Conservation (phyloP, 2,329 filamentous ascomycete species). For the Dothideomycetes sp. region DNA sequence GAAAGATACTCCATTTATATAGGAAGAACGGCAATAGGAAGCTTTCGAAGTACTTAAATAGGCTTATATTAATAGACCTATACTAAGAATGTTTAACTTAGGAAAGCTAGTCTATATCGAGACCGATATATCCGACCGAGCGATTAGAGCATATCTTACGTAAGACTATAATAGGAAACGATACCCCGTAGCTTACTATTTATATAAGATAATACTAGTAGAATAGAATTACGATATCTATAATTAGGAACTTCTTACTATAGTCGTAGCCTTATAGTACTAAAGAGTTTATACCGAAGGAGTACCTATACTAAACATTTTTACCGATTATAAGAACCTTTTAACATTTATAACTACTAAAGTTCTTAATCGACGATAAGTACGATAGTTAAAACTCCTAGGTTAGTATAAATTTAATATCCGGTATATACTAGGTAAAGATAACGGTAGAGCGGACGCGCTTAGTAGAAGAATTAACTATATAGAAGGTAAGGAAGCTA, state of each 20-base stretch:
- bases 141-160: slow-evolving; percentile 1
- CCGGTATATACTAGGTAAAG: slow-evolving; percentile 13
- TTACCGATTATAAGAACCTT: slow-evolving; percentile 16
- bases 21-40: slow-evolving; percentile 1
- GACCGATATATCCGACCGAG: neutral
- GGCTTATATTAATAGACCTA: neutral
- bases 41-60: slow-evolving; percentile 1
- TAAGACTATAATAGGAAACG: slow-evolving; percentile 12
- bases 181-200: slow-evolving; percentile 17
- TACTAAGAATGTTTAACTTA: slow-evolving; percentile 12
- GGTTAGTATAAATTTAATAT: slow-evolving; percentile 16
- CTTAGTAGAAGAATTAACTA: slow-evolving; percentile 15
- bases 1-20: slow-evolving; percentile 13
- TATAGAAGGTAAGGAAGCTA: slow-evolving; percentile 9
- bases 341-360: slow-evolving; percentile 15
- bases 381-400: slow-evolving; percentile 12
- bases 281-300: slow-evolving; percentile 16
- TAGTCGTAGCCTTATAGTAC: slow-evolving; percentile 10
- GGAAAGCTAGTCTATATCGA: slow-evolving; percentile 5
- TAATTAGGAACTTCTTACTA: slow-evolving; percentile 5
- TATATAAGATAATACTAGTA: slow-evolving; percentile 13
- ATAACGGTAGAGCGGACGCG: slow-evolving; percentile 14
- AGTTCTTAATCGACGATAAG: slow-evolving; percentile 12
- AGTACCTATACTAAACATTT: slow-evolving; percentile 12
- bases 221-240: slow-evolving; percentile 17